Conservation (phyloP, 306 rosid species). For the Hippophae tibetana region DNA sequence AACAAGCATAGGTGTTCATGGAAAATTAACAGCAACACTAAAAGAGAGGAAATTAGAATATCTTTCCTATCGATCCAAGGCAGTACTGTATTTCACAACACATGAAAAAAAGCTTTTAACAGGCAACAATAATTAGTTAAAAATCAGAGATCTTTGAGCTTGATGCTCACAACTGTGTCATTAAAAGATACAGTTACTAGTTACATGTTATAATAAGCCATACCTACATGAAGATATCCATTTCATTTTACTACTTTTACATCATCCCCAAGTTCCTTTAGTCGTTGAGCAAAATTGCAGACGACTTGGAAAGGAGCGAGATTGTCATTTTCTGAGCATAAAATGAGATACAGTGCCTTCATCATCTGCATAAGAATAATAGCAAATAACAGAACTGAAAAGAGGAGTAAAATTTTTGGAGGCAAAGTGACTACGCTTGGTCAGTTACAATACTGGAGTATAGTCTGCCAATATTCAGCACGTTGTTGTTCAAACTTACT, state of each 20-base stretch:
- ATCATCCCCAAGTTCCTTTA: slow-evolving; percentile 72
- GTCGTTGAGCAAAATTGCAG: slow-evolving; percentile 57
- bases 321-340: slow-evolving; percentile 77
- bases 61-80: too few species aligned
- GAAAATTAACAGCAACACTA: too few species aligned
- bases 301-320: slow-evolving; percentile 72
- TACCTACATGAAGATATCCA: slow-evolving; percentile 79
- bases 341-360: slow-evolving; percentile 76
- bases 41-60: too few species aligned
- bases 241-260: slow-evolving; percentile 72
- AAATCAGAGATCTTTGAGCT: too few species aligned
- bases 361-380: slow-evolving; percentile 52
- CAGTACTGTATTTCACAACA: too few species aligned
- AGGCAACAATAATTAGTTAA: too few species aligned
- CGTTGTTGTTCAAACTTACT: slow-evolving; percentile 80
- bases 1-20: too few species aligned
- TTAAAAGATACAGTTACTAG: too few species aligned
- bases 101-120: too few species aligned
- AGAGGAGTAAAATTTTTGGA: neutral
- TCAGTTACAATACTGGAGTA: slow-evolving; percentile 70
- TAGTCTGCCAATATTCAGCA: slow-evolving; percentile 90
- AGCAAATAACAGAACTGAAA: neutral
- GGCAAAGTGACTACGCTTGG: neutral
- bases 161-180: too few species aligned
- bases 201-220: slow-evolving; percentile 4